Percentiles rank a stretch among this genome's conserved stretches.
Evolutionary conservation across 805 yeast species (phyloP).

Genomic region (Schwanniomyces sp.): DNA sequence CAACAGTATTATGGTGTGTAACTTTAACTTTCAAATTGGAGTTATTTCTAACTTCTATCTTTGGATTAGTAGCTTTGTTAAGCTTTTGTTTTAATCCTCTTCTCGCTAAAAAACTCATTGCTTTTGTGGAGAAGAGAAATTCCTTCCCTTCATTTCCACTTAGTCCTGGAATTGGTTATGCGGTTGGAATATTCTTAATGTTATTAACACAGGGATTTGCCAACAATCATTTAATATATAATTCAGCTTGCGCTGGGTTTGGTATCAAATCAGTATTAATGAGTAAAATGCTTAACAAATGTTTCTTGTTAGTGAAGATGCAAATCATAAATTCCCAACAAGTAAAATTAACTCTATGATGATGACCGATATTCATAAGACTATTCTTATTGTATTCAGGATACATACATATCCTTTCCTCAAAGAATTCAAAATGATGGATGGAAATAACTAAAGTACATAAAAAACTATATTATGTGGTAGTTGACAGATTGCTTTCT

Average conservation of each 20-base stretch:
- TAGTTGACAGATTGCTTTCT: too few relatives aligned
- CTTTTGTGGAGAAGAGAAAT: conserved; percentile 25
- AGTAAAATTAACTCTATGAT: conserved; percentile 70
- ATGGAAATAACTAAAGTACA: too few relatives aligned
- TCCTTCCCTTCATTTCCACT: conserved; percentile 12
- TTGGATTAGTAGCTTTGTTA: neutral
- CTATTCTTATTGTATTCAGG: too few relatives aligned
- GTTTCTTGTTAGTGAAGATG: conserved; percentile 57
- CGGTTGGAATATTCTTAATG: conserved; percentile 26
- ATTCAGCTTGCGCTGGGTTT: conserved; percentile 59
- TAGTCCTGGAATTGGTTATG: conserved; percentile 34
- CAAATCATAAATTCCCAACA: conserved; percentile 57
- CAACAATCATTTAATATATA: conserved; percentile 60
- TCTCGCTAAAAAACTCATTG: conserved; percentile 29
- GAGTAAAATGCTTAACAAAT: conserved; percentile 64
- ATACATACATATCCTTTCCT: too few relatives aligned
- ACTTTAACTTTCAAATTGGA: conserved; percentile 24
- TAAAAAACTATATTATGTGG: too few relatives aligned
- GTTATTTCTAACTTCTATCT: conserved; percentile 6
- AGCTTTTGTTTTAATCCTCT: conserved; percentile 14
- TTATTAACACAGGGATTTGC: conserved; percentile 13
- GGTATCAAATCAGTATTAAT: conserved; percentile 65
- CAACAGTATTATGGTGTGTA: conserved; percentile 15
- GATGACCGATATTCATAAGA: conserved; percentile 79
- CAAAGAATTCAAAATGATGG: too few relatives aligned